Evolutionary conservation across 257 asterid species (phyloP).

Genomic region (Solanum commersonii): DNA sequence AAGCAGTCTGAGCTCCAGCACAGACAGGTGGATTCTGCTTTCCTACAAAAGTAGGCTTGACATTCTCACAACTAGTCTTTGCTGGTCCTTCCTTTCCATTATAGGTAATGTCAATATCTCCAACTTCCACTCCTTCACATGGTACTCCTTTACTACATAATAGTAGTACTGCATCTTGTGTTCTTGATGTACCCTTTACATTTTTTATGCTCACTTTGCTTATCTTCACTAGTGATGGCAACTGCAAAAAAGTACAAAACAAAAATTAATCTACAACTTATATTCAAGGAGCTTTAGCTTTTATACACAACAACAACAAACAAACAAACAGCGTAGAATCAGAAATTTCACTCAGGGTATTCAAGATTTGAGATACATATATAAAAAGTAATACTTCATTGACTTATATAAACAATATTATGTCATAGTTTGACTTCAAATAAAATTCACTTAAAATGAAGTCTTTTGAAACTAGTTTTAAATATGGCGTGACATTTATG

Average conservation of each 20-base stretch:
- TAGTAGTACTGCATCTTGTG: constrained; percentile 11
- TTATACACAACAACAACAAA: neutral
- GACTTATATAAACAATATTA: neutral
- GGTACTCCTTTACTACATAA: constrained; percentile 23
- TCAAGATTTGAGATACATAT: too few species aligned
- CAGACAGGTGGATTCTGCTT: constrained; percentile 14
- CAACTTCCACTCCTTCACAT: constrained; percentile 21
- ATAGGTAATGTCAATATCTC: constrained; percentile 16
- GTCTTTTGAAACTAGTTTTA: too few species aligned
- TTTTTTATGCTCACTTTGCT: constrained; percentile 19
- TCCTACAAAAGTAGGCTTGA: constrained; percentile 20
- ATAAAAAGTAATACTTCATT: too few species aligned
- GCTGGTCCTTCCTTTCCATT: constrained; percentile 22
- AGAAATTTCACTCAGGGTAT: neutral
- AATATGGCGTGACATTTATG: too few species aligned
- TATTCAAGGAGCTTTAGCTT: neutral
- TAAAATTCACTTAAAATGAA: too few species aligned
- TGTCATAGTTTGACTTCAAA: too few species aligned
- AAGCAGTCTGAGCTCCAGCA: neutral
- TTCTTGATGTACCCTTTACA: constrained; percentile 24
- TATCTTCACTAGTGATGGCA: constrained; percentile 24
- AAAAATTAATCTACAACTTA: neutral
- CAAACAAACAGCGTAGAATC: too few species aligned
- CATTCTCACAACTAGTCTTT: constrained; percentile 19
- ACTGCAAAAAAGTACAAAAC: neutral